Conservation (phyloP, 1,139 yeast genomes). For the Candida gigantensis region DNA sequence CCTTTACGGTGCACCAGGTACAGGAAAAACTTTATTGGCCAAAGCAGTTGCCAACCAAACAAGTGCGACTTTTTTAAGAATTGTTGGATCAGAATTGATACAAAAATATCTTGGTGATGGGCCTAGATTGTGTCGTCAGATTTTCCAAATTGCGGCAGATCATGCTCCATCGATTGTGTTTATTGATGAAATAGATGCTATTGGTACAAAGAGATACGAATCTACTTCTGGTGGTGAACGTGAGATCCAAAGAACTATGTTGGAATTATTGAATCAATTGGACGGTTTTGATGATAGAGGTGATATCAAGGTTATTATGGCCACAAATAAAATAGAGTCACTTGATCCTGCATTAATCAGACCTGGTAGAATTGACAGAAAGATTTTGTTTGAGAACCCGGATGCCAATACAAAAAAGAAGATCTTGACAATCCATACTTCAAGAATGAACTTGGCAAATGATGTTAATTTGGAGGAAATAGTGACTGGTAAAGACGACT, state of each 20-base stretch:
- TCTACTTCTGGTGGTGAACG: slow-evolving; percentile 97
- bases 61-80: slow-evolving; percentile 91
- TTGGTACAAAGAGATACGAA: slow-evolving; percentile 96
- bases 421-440: slow-evolving; percentile 90
- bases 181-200: slow-evolving; percentile 98
- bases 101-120: slow-evolving; percentile 98
- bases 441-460: slow-evolving; percentile 85
- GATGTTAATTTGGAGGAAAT: slow-evolving; percentile 91
- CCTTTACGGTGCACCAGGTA: slow-evolving; percentile 98
- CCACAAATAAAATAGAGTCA: slow-evolving; percentile 93
- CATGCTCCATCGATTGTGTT: slow-evolving; percentile 97
- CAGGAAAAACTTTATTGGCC: slow-evolving; percentile 95
- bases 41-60: slow-evolving; percentile 99
- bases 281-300: slow-evolving; percentile 99
- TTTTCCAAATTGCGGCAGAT: slow-evolving; percentile 95
- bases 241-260: slow-evolving; percentile 97
- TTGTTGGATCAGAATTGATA: slow-evolving; percentile 95
- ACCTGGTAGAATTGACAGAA: slow-evolving; percentile 98
- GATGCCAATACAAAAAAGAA: slow-evolving; percentile 91
- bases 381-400: slow-evolving; percentile 94
- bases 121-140: slow-evolving; percentile 90
- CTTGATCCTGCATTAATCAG: slow-evolving; percentile 97
- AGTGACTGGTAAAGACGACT: slow-evolving; percentile 89
- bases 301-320: slow-evolving; percentile 98
- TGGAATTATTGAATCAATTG: slow-evolving; percentile 92